Percentiles rank a stretch among this genome's conserved stretches.
Evolutionary conservation across 495 filamentous ascomycete species (phyloP).

Genomic region (Clavariopsis aquatica): DNA sequence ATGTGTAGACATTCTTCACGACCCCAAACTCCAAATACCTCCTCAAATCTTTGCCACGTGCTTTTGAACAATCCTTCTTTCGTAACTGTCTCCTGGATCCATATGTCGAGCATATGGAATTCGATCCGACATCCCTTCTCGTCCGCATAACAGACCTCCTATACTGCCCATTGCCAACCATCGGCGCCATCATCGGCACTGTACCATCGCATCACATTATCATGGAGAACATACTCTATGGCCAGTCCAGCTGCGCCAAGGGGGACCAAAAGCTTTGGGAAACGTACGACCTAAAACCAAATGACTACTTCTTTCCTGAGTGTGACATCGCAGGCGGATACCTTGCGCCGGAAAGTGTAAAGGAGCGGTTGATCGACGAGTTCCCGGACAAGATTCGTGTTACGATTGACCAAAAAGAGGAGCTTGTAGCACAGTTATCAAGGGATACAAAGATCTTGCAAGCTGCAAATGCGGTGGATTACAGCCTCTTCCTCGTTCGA

Average conservation of each 20-base stretch:
- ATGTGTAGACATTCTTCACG: constrained; percentile 62
- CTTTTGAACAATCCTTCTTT: constrained; percentile 70
- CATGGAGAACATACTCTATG: constrained; percentile 71
- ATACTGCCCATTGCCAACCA: constrained; percentile 51
- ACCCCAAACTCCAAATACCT: constrained; percentile 62
- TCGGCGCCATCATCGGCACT: constrained; percentile 57
- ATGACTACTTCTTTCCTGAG: constrained; percentile 71
- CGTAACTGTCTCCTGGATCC: constrained; percentile 60
- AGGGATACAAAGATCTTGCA: constrained; percentile 62
- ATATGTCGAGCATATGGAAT: constrained; percentile 62
- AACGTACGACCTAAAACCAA: constrained; percentile 70
- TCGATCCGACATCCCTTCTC: constrained; percentile 58
- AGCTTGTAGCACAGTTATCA: constrained; percentile 53
- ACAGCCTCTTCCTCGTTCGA: constrained; percentile 67
- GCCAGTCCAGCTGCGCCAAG: constrained; percentile 47
- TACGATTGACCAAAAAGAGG: constrained; percentile 51
- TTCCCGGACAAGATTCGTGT: constrained; percentile 67
- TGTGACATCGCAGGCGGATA: constrained; percentile 62
- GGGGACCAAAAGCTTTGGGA: constrained; percentile 54
- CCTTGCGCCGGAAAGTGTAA: constrained; percentile 59
- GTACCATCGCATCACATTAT: constrained; percentile 68
- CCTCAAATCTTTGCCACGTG: constrained; percentile 66
- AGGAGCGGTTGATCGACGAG: constrained; percentile 60
- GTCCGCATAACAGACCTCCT: constrained; percentile 71
- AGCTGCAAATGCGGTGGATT: constrained; percentile 65